Evolutionary conservation across 75 land plant genomes (phyloP), one percentile per base, ranked within the genome.

Genomic region (Sequoiadendron giganteum): DNA sequence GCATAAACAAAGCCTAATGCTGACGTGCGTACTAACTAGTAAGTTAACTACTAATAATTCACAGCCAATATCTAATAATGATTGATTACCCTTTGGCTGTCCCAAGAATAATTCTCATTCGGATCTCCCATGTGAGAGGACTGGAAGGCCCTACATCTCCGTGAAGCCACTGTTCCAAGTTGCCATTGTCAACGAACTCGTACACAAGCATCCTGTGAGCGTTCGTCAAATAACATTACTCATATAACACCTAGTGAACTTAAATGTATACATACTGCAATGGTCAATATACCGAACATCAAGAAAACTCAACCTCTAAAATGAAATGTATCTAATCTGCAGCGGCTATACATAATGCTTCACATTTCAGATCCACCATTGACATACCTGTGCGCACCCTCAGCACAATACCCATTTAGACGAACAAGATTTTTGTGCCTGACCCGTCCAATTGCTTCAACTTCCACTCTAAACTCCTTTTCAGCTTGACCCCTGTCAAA

Each of bases 151-250:
- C 96, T 14, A 98, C 90, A 86, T 95, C 94, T 76, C 99, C 99
- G 92, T 98, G 99, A 61, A 98, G 94, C 99, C 99, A 98, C 86
- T 97, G 98, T 78, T 98, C 99, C 70, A 98, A 87, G 89, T 97
- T 98, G 16, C 99, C 99, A 94, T 98, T 98, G 90, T 98, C 92
- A 32, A 98, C 92, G 88, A 92, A 98, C 91, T 97, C 99, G 87
- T 98, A 98, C 13, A 98, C 99, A 87, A 98, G 95, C 94, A 98
- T 97, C 94, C 98, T 98, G 90, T n/a, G 38, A 75, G 39, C 34
- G 38, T 75, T 75, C 3, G 10, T 75, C 77, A 34, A 75, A 38
- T 70, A 72, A 68, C 86, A 88, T 30, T 56, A 30, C 45, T 65
- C 16, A 75, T 3, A 10, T 34, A 75, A 75, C 38, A 75, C n/a